Conservation (phyloP, 1,284 basidiomycete species). For the Pseudomicrostroma phylloplanum region DNA sequence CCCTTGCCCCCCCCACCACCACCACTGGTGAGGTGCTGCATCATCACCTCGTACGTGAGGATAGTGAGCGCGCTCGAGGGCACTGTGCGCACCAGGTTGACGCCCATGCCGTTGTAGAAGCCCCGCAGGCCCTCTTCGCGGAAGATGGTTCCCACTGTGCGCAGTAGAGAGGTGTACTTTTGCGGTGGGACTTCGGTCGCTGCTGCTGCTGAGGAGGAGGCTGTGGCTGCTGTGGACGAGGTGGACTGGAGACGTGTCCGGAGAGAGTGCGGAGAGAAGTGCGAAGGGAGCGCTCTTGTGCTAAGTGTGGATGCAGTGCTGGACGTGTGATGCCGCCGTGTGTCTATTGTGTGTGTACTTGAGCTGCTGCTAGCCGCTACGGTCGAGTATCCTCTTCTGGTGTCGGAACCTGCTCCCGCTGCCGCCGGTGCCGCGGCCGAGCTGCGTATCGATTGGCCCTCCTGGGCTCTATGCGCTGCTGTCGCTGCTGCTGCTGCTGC, state of each 20-base stretch:
- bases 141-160: slow-evolving; percentile 28
- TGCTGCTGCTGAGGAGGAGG: background rate
- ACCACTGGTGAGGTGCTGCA: slow-evolving; percentile 24
- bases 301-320: background rate
- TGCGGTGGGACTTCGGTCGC: background rate
- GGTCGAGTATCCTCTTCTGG: slow-evolving; percentile 53
- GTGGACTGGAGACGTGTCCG: no score
- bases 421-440: slow-evolving; percentile 2
- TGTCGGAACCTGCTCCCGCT: background rate
- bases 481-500: background rate
- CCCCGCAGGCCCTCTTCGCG: slow-evolving; percentile 39
- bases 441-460: background rate
- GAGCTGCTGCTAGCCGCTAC: background rate
- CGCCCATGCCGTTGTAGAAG: slow-evolving; percentile 47
- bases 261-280: background rate
- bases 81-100: slow-evolving; percentile 45
- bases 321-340: slow-evolving; percentile 1
- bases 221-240: background rate
- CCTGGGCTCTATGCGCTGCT: background rate
- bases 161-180: slow-evolving; percentile 35
- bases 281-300: no score
- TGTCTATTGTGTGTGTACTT: background rate
- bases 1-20: no score
- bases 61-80: slow-evolving; percentile 46
- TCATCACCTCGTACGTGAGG: slow-evolving; percentile 47